Conservation (phyloP, 176 grass and related monocot species). For the Avena atlantica region DNA sequence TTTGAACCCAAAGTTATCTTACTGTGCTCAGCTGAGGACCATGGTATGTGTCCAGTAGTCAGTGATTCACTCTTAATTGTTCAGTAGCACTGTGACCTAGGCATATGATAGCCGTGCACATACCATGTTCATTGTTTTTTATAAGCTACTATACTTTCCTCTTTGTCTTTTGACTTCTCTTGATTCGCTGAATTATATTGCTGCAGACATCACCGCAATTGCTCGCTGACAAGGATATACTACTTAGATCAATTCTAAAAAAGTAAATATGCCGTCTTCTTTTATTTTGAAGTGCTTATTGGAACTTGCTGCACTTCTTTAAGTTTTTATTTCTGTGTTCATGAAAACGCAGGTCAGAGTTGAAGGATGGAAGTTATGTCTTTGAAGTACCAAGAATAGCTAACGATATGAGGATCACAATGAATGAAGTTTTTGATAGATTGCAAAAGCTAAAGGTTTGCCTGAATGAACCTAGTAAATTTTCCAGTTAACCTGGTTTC, state of each 20-base stretch:
- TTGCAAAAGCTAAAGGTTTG: constrained; percentile 85
- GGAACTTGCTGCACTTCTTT: constrained; percentile 15
- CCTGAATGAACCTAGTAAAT: not conserved
- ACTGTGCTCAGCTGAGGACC: not conserved
- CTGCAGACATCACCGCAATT: constrained; percentile 77
- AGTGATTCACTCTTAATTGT: constrained; percentile 18
- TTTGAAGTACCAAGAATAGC: constrained; percentile 81
- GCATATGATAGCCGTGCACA: constrained; percentile 7
- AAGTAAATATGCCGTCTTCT: constrained; percentile 43
- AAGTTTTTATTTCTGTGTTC: constrained; percentile 34
- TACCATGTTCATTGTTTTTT: constrained; percentile 17
- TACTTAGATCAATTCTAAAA: constrained; percentile 78
- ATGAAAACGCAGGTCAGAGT: constrained; percentile 64
- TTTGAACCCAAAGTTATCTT: constrained; percentile 29
- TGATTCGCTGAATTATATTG: constrained; percentile 37
- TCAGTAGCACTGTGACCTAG: not conserved
- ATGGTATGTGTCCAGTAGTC: not conserved
- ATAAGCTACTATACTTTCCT: constrained; percentile 28
- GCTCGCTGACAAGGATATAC: constrained; percentile 74
- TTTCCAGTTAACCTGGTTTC: not conserved
- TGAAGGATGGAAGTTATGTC: constrained; percentile 82
- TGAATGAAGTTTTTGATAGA: constrained; percentile 71
- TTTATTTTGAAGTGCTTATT: constrained; percentile 14
- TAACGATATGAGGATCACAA: constrained; percentile 63
- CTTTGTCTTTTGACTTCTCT: constrained; percentile 31